Conservation (phyloP, 2,329 filamentous ascomycete species). For the Acrocalymma vagum region DNA sequence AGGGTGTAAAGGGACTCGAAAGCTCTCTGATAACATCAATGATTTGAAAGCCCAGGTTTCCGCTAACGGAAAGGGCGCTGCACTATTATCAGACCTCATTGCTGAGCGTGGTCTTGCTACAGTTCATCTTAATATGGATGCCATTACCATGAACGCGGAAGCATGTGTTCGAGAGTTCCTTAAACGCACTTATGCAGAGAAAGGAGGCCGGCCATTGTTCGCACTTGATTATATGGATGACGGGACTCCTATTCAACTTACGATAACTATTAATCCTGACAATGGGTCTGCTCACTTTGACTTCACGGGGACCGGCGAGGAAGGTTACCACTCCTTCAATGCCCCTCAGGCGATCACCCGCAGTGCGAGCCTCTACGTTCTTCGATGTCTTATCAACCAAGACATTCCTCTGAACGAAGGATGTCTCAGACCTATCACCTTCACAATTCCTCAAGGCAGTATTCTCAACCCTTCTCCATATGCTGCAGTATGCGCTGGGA, state of each 20-base stretch:
- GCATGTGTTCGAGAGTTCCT: slow-evolving; percentile 41
- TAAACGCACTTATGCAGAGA: slow-evolving; percentile 21
- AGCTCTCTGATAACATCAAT: slow-evolving; percentile 43
- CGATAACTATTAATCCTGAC: slow-evolving; percentile 41
- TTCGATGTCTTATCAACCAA: slow-evolving; percentile 37
- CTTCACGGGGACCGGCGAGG: slow-evolving; percentile 50
- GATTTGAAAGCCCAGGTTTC: slow-evolving; percentile 48
- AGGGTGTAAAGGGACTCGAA: slow-evolving; percentile 41
- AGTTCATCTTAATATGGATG: slow-evolving; percentile 53
- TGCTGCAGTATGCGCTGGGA: slow-evolving; percentile 40
- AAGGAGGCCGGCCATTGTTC: slow-evolving; percentile 22
- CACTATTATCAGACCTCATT: slow-evolving; percentile 46
- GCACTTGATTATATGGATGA: slow-evolving; percentile 53
- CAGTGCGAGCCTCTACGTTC: slow-evolving; percentile 37
- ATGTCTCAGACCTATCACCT: slow-evolving; percentile 35
- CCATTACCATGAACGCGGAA: slow-evolving; percentile 48
- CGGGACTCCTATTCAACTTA: slow-evolving; percentile 45
- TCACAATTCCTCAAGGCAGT: slow-evolving; percentile 33
- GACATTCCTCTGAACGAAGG: slow-evolving; percentile 47
- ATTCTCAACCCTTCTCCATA: slow-evolving; percentile 36
- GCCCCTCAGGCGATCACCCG: slow-evolving; percentile 49
- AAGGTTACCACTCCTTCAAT: slow-evolving; percentile 47
- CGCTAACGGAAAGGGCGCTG: slow-evolving; percentile 44
- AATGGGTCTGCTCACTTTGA: slow-evolving; percentile 48
- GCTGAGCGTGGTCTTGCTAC: slow-evolving; percentile 41